Conservation (phyloP, 163 green algal species). For the Volvox carteri region DNA sequence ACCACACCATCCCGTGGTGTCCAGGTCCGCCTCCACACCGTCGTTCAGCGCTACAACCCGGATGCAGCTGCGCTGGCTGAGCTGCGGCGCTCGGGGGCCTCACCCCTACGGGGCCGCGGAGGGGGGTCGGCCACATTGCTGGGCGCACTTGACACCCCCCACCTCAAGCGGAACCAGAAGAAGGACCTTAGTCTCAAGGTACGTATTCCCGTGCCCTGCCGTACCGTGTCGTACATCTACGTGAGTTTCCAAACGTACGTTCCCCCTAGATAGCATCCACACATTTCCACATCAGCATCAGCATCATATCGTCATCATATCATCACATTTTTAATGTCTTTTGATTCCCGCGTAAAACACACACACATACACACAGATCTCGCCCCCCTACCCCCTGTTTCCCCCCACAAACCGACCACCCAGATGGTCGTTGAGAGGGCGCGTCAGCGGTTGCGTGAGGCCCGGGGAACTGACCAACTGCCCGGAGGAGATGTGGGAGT, state of each 20-base stretch:
- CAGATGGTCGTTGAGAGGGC: slow-evolving; percentile 69
- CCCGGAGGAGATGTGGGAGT: slow-evolving; percentile 65
- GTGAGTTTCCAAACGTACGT: no score
- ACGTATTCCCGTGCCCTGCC: no score
- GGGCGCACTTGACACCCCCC: no score
- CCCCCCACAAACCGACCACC: background rate
- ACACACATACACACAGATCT: background rate
- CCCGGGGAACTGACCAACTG: slow-evolving; percentile 20
- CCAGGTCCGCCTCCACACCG: slow-evolving; percentile 65
- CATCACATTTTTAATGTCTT: no score
- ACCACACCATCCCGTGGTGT: background rate
- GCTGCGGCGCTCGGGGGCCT: background rate
- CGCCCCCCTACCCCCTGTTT: background rate
- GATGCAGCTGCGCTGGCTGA: slow-evolving; percentile 18
- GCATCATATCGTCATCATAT: no score
- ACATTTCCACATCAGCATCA: no score
- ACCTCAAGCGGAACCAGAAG: slow-evolving; percentile 44
- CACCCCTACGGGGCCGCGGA: no score
- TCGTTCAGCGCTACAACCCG: slow-evolving; percentile 59
- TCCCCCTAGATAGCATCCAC: no score
- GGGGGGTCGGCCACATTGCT: no score
- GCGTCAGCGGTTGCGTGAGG: slow-evolving; percentile 60
- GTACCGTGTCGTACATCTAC: no score
- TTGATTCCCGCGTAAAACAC: no score
- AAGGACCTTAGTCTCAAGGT: slow-evolving; percentile 55